A percentile compares a stretch with the other conserved stretches of the same genome.
These are phyloP conservation scores for Papiliotrema flavescens DNA, from an alignment of 1,284 basidiomycete genomes.

Conservation along the genomic window DNA sequence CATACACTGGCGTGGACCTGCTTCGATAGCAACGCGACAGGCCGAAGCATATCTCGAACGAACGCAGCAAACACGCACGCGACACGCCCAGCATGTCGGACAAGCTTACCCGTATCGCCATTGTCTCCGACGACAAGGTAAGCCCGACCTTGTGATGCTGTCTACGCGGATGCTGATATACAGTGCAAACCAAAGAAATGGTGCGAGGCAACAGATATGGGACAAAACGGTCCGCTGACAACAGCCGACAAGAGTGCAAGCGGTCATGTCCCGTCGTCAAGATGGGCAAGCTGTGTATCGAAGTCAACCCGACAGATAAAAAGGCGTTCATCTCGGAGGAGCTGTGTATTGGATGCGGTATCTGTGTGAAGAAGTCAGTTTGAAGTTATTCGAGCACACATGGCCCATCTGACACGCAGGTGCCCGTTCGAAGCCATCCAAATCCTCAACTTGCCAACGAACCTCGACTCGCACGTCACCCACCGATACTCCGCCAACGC, in stretches of 20 bases:
- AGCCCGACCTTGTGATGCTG: conserved; percentile 8
- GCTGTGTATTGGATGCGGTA: conserved; percentile 95
- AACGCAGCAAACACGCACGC: conserved; percentile 31
- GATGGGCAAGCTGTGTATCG: conserved; percentile 98
- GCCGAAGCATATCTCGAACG: conserved; percentile 11
- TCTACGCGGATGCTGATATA: not conserved
- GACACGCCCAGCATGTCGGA: conserved; percentile 53
- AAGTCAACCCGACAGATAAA: conserved; percentile 88
- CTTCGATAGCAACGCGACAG: no score
- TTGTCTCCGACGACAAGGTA: conserved; percentile 77
- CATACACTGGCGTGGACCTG: no score
- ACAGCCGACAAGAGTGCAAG: conserved; percentile 50
- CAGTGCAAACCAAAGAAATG: conserved; percentile 80
- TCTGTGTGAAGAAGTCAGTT: conserved; percentile 92
- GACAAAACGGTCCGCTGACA: not conserved
- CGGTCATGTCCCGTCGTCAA: conserved; percentile 94
- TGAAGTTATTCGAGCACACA: not conserved
- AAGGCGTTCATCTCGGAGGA: conserved; percentile 97
- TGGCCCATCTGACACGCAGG: conserved; percentile 50
- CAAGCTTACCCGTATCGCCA: conserved; percentile 93
- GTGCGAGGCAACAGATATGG: conserved; percentile 15
- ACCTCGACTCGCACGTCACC: conserved; percentile 87
- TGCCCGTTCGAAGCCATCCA: conserved; percentile 96
- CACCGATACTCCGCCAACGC: conserved; percentile 96
- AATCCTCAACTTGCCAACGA: conserved; percentile 96